These are phyloP conservation scores for Rhodotorula glutinis DNA, from an alignment of 1,284 basidiomycete genomes.

Conservation along the genomic window DNA sequence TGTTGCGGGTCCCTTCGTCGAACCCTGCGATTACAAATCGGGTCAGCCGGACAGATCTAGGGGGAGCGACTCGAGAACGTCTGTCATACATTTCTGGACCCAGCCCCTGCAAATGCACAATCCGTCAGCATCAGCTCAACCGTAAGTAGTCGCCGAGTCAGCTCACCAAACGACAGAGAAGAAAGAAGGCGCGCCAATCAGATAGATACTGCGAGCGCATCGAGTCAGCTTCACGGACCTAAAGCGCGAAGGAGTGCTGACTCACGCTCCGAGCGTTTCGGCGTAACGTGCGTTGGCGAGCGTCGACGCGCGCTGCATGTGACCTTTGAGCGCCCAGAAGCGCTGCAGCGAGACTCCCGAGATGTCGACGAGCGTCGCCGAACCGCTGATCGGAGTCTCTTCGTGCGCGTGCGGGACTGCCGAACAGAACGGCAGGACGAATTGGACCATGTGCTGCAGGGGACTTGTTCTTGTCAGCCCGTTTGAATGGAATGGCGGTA, in stretches of 20 bases:
- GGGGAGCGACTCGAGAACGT: not conserved
- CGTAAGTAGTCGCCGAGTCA: not conserved
- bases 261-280: slow-evolving; percentile 52
- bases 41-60: not conserved
- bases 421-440: slow-evolving; percentile 61
- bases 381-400: slow-evolving; percentile 56
- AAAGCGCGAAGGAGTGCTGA: not conserved
- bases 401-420: slow-evolving; percentile 56
- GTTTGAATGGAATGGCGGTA: too few species aligned
- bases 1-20: slow-evolving; percentile 34
- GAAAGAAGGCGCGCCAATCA: slow-evolving; percentile 72
- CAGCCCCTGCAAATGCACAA: slow-evolving; percentile 55
- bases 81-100: slow-evolving; percentile 59
- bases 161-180: slow-evolving; percentile 48
- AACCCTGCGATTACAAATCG: not conserved
- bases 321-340: slow-evolving; percentile 55
- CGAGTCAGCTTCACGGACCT: not conserved
- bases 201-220: slow-evolving; percentile 46
- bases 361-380: slow-evolving; percentile 73
- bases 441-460: slow-evolving; percentile 64
- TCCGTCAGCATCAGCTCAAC: slow-evolving; percentile 12
- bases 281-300: slow-evolving; percentile 78
- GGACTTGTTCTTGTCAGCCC: slow-evolving; percentile 54
- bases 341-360: slow-evolving; percentile 58
- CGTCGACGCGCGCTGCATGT: slow-evolving; percentile 67